Evolutionary conservation across 2,329 filamentous ascomycete genomes (phyloP).

Genomic region (Thyridium curvatum): DNA sequence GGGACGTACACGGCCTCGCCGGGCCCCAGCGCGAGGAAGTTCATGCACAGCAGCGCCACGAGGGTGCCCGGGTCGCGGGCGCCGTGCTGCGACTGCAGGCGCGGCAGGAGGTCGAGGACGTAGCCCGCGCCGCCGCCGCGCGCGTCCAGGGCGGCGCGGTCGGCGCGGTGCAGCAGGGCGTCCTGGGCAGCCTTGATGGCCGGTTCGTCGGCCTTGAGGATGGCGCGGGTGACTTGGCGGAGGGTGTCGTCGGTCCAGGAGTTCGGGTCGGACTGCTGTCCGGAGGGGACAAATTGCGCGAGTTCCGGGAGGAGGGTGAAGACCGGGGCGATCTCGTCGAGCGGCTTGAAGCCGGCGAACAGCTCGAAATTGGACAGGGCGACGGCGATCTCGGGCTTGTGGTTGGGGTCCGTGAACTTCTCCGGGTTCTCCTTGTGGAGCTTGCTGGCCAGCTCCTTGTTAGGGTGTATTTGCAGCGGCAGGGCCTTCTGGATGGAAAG

Average conservation of each 20-base stretch:
- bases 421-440: slow-evolving; percentile 59
- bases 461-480: slow-evolving; percentile 68
- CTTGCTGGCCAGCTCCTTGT: slow-evolving; percentile 58
- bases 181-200: slow-evolving; percentile 47
- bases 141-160: slow-evolving; percentile 31
- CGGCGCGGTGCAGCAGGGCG: slow-evolving; percentile 39
- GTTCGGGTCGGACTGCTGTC: slow-evolving; percentile 12
- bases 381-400: slow-evolving; percentile 76
- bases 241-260: slow-evolving; percentile 52
- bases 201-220: slow-evolving; percentile 48
- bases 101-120: slow-evolving; percentile 57
- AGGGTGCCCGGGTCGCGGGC: slow-evolving; percentile 59
- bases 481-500: slow-evolving; percentile 71
- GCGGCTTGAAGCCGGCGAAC: slow-evolving; percentile 68
- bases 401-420: slow-evolving; percentile 65
- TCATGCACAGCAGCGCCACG: slow-evolving; percentile 68
- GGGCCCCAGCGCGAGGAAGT: slow-evolving; percentile 59
- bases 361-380: slow-evolving; percentile 67
- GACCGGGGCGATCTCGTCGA: slow-evolving; percentile 51
- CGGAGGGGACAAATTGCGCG: slow-evolving; percentile 42
- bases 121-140: slow-evolving; percentile 44
- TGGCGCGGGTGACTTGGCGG: slow-evolving; percentile 44
- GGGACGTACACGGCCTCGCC: slow-evolving; percentile 67
- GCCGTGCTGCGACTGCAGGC: slow-evolving; percentile 59
- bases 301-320: slow-evolving; percentile 50